Evolutionary conservation across 257 asterid genomes (phyloP), one percentile per base, ranked within the genome.

Genomic region (Gentiana dahurica): DNA sequence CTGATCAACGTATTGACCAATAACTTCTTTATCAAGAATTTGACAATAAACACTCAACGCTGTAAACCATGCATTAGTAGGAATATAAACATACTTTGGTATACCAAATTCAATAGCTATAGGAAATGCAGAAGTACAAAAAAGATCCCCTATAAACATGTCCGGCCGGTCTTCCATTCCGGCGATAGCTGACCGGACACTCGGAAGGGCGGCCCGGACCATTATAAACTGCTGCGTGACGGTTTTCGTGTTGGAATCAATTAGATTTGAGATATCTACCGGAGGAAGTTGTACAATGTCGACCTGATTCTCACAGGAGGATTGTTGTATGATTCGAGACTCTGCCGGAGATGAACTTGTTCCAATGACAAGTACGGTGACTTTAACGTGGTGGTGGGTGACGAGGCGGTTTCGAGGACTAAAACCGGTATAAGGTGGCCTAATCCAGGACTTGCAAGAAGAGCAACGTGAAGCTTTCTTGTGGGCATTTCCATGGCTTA

Each of bases 361-460:
- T 0, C 78, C 62, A 67, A 85, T 68, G 0, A 32, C 62, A 0
- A 85, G 73, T 10, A 85, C 45, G 48, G 85, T 78, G 64, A 74
- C 82, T 8, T 51, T 61, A 59, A 62, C 75, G 47, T 49, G 9
- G 51, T 85, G 86, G 61, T 44, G 65, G 54, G 84, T 34, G 60
- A 77, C 73, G 38, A 87, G 89, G 66, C 81, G 87, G 65, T 74
- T 71, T 39, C 87, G 5, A 87, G 75, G 69, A 59, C 72, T 1
- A 78, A 45, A 11, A 50, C 63, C 0, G 93, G 96, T 73, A 73
- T 75, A 7, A 87, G 80, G 68, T 87, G 92, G 32, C 96, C 96
- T 69, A 80, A 61, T 35, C 96, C 92, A 13, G 89, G 93, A 65
- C 92, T 80, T 35, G 82, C 54, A 44, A 87, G 69, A 24, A 87